Evolutionary conservation across 306 rosid species (phyloP).

Genomic region (Herpetospermum pedunculosum): DNA sequence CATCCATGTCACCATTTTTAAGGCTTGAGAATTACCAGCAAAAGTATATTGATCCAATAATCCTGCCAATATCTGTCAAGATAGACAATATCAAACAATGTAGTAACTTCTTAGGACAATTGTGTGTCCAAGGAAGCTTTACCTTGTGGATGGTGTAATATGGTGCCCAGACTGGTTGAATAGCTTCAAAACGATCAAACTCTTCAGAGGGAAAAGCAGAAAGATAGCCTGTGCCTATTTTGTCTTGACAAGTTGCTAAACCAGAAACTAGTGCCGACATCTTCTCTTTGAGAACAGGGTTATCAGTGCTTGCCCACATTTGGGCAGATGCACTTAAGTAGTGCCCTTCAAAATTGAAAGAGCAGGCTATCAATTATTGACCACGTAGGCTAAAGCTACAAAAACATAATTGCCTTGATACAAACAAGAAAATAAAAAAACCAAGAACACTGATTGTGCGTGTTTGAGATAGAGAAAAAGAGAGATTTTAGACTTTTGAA

Average conservation of each 20-base stretch:
- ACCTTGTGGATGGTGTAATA: conserved; percentile 99
- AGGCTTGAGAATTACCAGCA: conserved; percentile 49
- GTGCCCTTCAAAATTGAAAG: conserved; percentile 53
- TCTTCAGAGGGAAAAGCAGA: conserved; percentile 73
- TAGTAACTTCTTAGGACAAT: background rate
- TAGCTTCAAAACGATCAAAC: conserved; percentile 62
- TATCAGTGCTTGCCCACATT: conserved; percentile 82
- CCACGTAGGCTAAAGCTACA: conserved; percentile 7
- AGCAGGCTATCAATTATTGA: conserved; percentile 16
- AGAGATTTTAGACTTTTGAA: background rate
- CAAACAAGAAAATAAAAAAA: background rate
- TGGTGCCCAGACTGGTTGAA: conserved; percentile 73
- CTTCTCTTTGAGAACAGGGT: conserved; percentile 37
- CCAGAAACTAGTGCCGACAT: conserved; percentile 44
- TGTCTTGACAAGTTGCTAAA: conserved; percentile 56
- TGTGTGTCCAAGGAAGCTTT: background rate
- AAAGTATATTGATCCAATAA: conserved; percentile 66
- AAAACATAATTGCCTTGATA: background rate
- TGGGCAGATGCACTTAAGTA: conserved; percentile 80
- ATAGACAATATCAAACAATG: background rate
- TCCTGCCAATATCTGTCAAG: conserved; percentile 72
- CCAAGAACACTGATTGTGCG: background rate
- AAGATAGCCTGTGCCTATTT: conserved; percentile 71
- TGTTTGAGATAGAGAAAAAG: background rate
- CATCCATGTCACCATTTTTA: conserved; percentile 67